These are phyloP conservation scores for Mortierella sp. DNA, from an alignment of 371 early-diverging fungal species.

Conservation along the genomic window DNA sequence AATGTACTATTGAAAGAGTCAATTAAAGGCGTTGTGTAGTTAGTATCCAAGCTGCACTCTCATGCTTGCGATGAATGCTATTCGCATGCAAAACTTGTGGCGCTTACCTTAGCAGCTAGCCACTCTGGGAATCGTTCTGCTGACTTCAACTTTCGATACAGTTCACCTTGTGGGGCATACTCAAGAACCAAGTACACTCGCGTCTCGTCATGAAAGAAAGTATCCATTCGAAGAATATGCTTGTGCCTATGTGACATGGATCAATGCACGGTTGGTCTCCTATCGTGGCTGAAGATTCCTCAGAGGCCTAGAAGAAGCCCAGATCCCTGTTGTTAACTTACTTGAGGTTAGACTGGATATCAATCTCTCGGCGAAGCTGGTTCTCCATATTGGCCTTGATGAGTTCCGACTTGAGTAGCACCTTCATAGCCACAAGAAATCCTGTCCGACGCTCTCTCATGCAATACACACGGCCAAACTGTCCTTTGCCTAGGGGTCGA, in stretches of 20 bases:
- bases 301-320: background rate
- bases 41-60: background rate
- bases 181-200: conserved; percentile 96
- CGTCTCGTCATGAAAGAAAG: conserved; percentile 97
- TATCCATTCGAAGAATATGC: conserved; percentile 95
- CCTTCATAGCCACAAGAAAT: conserved; percentile 95
- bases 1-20: conserved; percentile 77
- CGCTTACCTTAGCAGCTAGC: conserved; percentile 78
- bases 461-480: conserved; percentile 98
- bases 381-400: conserved; percentile 80
- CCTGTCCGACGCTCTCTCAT: conserved; percentile 91
- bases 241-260: conserved; percentile 75
- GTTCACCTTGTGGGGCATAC: conserved; percentile 95
- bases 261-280: too few relatives aligned
- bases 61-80: background rate
- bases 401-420: conserved; percentile 90
- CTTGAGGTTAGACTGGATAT: conserved; percentile 96
- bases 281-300: background rate
- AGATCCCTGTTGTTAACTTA: conserved; percentile 39
- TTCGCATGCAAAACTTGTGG: background rate
- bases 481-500: conserved; percentile 93
- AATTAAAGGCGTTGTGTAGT: background rate
- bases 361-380: conserved; percentile 96
- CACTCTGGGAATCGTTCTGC: conserved; percentile 81
- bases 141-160: conserved; percentile 87